Evolutionary conservation across 2,329 filamentous ascomycete species (phyloP), one percentile per base, ranked within the genome.

Genomic region (Gnomoniopsis smithogilvyi): DNA sequence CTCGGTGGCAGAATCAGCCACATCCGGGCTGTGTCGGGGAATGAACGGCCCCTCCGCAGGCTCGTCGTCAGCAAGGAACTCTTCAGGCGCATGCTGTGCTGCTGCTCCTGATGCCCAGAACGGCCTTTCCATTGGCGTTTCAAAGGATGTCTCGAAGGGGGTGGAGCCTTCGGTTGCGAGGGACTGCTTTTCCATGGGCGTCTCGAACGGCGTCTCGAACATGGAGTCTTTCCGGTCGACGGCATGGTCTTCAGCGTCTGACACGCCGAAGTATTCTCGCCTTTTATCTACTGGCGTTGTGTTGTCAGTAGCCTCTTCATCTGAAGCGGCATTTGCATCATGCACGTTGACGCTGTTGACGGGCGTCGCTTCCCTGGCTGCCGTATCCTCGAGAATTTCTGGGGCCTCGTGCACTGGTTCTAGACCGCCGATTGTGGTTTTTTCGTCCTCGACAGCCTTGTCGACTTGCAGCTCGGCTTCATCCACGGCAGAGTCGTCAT

Each of bases 121-220:
- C 6, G 51, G 56, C 19, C n/a, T 21, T 26, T 54, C 50, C 43
- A 19, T 49, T 11, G 51, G 45, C 2, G 41, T 54, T 30, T 54
- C 52, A 38, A 51, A 56, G 11, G 46, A 41, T 7, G 52, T 54
- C 52, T 47, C 52, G 38, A 51, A 56, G 6, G 54, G 54, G 10
- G 45, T 47, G 21, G 45, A 4, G 2, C 24, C 45, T 11, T 47
- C 45, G 7, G 3, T 24, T 24, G 7, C 19, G 45, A 11, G 6
- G 19, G 45, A 47, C 21, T 22, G 19, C 45, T 8, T 47, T 11
- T 47, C 45, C 45, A 26, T 24, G 2, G 45, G 45, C 22, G 54
- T 56, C 33, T 52, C 56, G 3, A 54, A 54, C 3, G 56, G 56
- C 22, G 51, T 58, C 45, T 47, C 45, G 21, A 24, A 24, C 8